phyloP scores from a whole-genome alignment of 2,329 filamentous ascomycete species.

The Penicillium sp. region DNA sequence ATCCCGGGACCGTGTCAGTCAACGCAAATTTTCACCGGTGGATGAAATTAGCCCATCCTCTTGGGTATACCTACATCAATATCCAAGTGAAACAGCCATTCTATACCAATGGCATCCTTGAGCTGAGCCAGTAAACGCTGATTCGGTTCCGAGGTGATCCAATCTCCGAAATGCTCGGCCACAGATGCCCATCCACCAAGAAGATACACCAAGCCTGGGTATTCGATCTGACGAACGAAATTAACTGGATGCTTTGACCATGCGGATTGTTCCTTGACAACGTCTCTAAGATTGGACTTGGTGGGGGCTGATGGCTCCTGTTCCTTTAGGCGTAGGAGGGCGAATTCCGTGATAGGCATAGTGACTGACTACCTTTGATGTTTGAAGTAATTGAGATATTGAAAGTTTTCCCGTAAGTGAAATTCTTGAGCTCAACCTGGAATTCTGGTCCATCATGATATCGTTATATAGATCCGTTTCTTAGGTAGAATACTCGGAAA shows the following conservation, averaged over 20 bases:
- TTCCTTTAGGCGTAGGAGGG: constrained; percentile 47
- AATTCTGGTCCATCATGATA: background rate
- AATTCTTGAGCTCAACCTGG: too few relatives aligned
- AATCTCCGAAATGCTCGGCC: constrained; percentile 49
- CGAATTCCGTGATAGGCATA: constrained; percentile 50
- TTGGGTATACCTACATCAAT: constrained; percentile 35
- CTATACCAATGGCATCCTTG: constrained; percentile 46
- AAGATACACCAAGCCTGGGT: constrained; percentile 52
- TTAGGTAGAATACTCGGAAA: too few relatives aligned
- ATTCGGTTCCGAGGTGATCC: constrained; percentile 52
- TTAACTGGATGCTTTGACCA: constrained; percentile 47
- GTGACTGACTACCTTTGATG: background rate
- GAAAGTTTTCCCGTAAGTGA: too few relatives aligned
- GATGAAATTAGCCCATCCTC: background rate
- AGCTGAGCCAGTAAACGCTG: constrained; percentile 47
- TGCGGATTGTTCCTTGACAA: constrained; percentile 45
- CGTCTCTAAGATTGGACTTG: constrained; percentile 40
- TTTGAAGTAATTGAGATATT: background rate
- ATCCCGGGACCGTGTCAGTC: background rate
- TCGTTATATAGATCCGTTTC: too few relatives aligned
- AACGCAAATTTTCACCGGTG: background rate
- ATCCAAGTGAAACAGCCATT: constrained; percentile 54
- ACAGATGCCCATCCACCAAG: constrained; percentile 55
- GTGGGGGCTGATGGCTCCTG: constrained; percentile 32
- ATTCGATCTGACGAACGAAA: constrained; percentile 53